Evolutionary conservation across 2,329 filamentous ascomycete genomes (phyloP).

Genomic region (Sarocladium brachiariae): DNA sequence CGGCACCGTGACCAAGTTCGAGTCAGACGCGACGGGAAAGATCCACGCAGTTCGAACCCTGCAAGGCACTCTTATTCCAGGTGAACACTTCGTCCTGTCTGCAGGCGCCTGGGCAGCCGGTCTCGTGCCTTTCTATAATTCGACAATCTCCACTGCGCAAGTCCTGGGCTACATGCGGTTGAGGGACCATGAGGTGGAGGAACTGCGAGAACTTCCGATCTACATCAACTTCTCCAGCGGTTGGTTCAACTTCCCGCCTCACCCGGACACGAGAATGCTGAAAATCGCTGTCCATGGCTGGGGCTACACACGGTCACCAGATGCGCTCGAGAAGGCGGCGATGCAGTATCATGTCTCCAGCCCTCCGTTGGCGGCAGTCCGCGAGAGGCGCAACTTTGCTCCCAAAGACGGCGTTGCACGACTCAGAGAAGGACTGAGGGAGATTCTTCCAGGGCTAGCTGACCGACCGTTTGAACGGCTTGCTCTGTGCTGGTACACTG

Average conservation of each 20-base stretch:
- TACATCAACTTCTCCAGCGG: conserved; percentile 17
- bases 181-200: conserved; percentile 13
- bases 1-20: conserved; percentile 13
- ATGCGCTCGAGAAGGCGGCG: background rate
- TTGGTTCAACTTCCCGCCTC: conserved; percentile 19
- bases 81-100: conserved; percentile 14
- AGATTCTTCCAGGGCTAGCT: conserved; percentile 16
- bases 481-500: conserved; percentile 9
- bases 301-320: conserved; percentile 15
- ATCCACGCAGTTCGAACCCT: conserved; percentile 9
- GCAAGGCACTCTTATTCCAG: conserved; percentile 1
- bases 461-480: conserved; percentile 11
- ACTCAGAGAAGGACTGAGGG: conserved; percentile 11
- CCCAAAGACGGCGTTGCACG: conserved; percentile 14
- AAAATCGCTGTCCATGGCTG: conserved; percentile 17
- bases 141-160: conserved; percentile 14
- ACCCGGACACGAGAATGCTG: conserved; percentile 14
- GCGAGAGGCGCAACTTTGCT: conserved; percentile 14
- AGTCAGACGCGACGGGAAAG: background rate
- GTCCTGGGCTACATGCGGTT: conserved; percentile 15
- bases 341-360: conserved; percentile 10
- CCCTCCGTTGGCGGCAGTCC: conserved; percentile 7
- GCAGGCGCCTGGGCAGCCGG: conserved; percentile 14
- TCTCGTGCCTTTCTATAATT: conserved; percentile 13
- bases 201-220: conserved; percentile 15